These are phyloP conservation scores for Colletotrichum higginsianum DNA, from an alignment of 2,329 filamentous ascomycete genomes.

Conservation along the genomic window DNA sequence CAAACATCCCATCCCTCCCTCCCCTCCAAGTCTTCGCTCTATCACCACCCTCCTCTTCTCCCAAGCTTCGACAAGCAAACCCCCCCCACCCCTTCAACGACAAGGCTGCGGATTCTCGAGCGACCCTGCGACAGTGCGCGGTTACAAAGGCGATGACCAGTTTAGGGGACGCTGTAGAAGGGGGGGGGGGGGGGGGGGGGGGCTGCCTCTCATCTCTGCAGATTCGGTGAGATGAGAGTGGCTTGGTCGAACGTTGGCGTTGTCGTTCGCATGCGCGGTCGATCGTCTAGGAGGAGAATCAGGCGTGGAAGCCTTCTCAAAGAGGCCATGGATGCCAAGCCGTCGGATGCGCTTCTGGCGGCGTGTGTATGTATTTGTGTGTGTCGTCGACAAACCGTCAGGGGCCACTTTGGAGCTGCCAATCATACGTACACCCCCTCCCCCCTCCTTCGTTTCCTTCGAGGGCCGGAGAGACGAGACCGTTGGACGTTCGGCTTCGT, in stretches of 20 bases:
- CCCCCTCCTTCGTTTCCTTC: too few species aligned
- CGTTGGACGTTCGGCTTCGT: background rate
- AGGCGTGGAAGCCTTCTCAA: slow-evolving; percentile 21
- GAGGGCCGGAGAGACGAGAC: slow-evolving; percentile 1
- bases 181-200: too few species aligned
- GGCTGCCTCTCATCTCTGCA: background rate
- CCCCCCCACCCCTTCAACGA: background rate
- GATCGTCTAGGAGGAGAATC: background rate
- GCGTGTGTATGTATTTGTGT: background rate
- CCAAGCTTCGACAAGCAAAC: too few species aligned
- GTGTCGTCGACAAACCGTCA: background rate
- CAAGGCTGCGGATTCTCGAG: slow-evolving; percentile 11
- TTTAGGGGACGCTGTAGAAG: background rate
- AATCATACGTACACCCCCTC: background rate
- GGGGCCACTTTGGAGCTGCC: background rate
- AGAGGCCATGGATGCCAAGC: slow-evolving; percentile 3
- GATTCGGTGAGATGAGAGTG: background rate
- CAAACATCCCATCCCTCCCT: background rate
- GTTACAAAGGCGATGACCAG: background rate
- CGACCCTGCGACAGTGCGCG: slow-evolving; percentile 14
- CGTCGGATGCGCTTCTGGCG: background rate
- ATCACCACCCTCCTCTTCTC: too few species aligned
- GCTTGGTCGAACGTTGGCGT: background rate
- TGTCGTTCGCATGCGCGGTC: background rate
- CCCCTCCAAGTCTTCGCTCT: too few species aligned